Conservation (phyloP, 192 early-diverging fungal genomes). For the Podila clonocystis region DNA sequence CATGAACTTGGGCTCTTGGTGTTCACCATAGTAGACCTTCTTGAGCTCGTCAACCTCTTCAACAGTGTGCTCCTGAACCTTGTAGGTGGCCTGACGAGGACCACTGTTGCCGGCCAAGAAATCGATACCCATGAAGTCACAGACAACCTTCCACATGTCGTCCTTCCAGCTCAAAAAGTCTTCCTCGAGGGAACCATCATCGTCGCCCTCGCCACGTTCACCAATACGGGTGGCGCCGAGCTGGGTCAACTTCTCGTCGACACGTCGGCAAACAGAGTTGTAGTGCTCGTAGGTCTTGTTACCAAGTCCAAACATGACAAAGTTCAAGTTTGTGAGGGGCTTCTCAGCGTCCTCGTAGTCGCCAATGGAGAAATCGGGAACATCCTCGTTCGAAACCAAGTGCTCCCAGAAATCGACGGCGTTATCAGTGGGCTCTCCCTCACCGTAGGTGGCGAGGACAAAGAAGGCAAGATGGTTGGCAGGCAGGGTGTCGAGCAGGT, state of each 20-base stretch:
- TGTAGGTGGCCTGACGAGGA: constrained; percentile 61
- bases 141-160: constrained; percentile 79
- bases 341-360: constrained; percentile 68
- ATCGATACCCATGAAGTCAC: constrained; percentile 77
- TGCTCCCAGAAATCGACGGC: constrained; percentile 92
- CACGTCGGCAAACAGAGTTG: constrained; percentile 80
- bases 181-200: constrained; percentile 95
- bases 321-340: constrained; percentile 63
- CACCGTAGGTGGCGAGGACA: constrained; percentile 96
- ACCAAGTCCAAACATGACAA: constrained; percentile 86
- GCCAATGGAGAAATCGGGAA: constrained; percentile 71
- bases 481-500: constrained; percentile 77
- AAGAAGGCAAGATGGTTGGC: constrained; percentile 82
- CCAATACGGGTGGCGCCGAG: constrained; percentile 83
- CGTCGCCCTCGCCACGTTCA: constrained; percentile 94
- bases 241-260: constrained; percentile 72
- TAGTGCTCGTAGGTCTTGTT: constrained; percentile 93
- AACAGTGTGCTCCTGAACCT: constrained; percentile 56
- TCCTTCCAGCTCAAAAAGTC: constrained; percentile 98
- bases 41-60: constrained; percentile 36
- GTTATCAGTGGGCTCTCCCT: constrained; percentile 99
- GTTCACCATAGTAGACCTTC: constrained; percentile 62
- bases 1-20: constrained; percentile 52
- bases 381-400: constrained; percentile 77
- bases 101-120: constrained; percentile 46